Conservation (phyloP, 352 stramenopile species). For the Elongisporangium prolatum region DNA sequence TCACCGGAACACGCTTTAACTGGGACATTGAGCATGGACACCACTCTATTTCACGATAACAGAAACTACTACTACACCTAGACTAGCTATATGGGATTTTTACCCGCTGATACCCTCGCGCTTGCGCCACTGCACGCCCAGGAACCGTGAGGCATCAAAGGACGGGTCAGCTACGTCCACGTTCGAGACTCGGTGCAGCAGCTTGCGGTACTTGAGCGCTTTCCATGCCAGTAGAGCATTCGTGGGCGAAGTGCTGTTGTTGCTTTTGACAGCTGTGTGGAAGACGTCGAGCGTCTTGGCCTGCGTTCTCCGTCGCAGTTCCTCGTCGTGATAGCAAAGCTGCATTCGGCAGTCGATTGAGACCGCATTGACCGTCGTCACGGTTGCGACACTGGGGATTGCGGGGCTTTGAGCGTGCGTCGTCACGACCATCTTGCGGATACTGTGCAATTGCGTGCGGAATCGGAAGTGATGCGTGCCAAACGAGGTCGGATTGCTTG, state of each 20-base stretch:
- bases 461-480: background rate
- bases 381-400: background rate
- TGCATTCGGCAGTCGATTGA: background rate
- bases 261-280: background rate
- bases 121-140: background rate
- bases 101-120: background rate
- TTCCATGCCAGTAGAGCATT: background rate
- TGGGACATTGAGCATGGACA: background rate
- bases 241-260: background rate
- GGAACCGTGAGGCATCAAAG: background rate
- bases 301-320: background rate
- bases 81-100: background rate
- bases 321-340: background rate
- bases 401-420: background rate
- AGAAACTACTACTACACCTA: background rate
- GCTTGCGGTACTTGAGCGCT: background rate
- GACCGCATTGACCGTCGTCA: background rate
- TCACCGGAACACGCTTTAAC: too few relatives aligned
- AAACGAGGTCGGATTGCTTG: background rate
- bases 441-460: background rate
- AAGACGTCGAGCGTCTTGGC: background rate
- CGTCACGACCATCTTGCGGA: background rate
- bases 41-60: background rate
- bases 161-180: background rate
- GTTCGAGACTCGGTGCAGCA: background rate